Evolutionary conservation across 192 early-diverging fungal genomes (phyloP).

Genomic region (Umbelopsis vinacea): DNA sequence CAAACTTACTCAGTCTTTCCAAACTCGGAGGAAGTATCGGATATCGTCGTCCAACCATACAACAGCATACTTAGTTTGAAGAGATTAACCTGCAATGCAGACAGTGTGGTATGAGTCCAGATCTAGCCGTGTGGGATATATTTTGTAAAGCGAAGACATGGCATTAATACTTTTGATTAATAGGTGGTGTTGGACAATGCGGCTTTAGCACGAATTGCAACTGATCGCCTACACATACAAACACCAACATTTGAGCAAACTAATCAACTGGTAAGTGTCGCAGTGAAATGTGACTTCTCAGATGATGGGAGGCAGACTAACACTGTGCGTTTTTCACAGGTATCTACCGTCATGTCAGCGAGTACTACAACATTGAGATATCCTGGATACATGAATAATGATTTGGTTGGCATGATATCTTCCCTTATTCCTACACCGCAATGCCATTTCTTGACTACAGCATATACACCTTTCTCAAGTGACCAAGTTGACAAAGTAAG

Average conservation of each 20-base stretch:
- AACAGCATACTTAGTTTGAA: conserved; percentile 94
- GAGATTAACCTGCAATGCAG: conserved; percentile 88
- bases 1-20: conserved; percentile 99
- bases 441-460: conserved; percentile 94
- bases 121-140: not conserved
- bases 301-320: no score
- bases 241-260: conserved; percentile 95
- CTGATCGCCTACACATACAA: conserved; percentile 90
- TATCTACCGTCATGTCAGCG: conserved; percentile 98
- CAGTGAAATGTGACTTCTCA: not conserved
- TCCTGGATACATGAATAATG: conserved; percentile 99
- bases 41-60: conserved; percentile 98
- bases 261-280: conserved; percentile 80
- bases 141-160: not conserved
- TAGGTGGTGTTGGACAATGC: conserved; percentile 95
- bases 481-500: conserved; percentile 83
- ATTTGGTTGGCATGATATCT: conserved; percentile 92
- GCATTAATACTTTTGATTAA: not conserved
- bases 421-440: conserved; percentile 98
- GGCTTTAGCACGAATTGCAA: conserved; percentile 89
- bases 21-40: conserved; percentile 90
- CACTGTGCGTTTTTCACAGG: conserved; percentile 38
- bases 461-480: conserved; percentile 96
- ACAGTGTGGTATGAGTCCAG: conserved; percentile 75
- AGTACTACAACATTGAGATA: conserved; percentile 96